A percentile compares a stretch with the other conserved stretches of the same genome.
Evolutionary conservation across 371 early-diverging fungal species (phyloP).

Genomic region (Mucor racemosus): DNA sequence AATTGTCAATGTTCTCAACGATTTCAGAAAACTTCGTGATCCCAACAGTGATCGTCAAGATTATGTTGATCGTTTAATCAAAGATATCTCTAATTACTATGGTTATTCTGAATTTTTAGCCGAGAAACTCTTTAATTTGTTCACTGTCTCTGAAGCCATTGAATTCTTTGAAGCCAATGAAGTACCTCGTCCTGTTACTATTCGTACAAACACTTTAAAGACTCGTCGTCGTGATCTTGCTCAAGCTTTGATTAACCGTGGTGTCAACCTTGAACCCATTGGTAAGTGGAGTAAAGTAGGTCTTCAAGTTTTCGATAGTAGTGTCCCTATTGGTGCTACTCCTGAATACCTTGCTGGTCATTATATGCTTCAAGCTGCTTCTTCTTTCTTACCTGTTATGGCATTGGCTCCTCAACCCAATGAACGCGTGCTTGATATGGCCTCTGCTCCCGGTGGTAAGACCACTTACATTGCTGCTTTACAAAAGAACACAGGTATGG

Average conservation of each 20-base stretch:
- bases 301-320: slow-evolving; percentile 88
- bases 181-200: slow-evolving; percentile 95
- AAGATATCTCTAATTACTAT: slow-evolving; percentile 90
- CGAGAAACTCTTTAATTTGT: slow-evolving; percentile 91
- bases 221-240: slow-evolving; percentile 95
- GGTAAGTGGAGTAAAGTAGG: slow-evolving; percentile 96
- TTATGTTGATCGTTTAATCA: slow-evolving; percentile 84
- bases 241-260: slow-evolving; percentile 93
- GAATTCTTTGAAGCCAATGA: slow-evolving; percentile 99
- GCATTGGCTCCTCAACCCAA: slow-evolving; percentile 93
- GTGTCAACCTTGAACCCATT: slow-evolving; percentile 97
- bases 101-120: slow-evolving; percentile 95
- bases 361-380: slow-evolving; percentile 99
- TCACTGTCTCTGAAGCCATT: slow-evolving; percentile 88
- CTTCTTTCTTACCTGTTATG: slow-evolving; percentile 98
- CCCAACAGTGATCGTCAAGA: slow-evolving; percentile 77
- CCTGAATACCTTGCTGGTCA: slow-evolving; percentile 99
- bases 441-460: slow-evolving; percentile 99
- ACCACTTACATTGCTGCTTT: slow-evolving; percentile 95
- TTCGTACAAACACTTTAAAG: slow-evolving; percentile 97
- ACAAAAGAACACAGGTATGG: slow-evolving; percentile 97
- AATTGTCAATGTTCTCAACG: slow-evolving; percentile 82
- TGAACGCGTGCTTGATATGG: slow-evolving; percentile 98
- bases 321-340: slow-evolving; percentile 96
- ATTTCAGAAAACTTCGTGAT: slow-evolving; percentile 86